Base-by-base conservation (phyloP, 192 early-diverging fungal genomes). In the Geosiphon pyriformis region DNA sequence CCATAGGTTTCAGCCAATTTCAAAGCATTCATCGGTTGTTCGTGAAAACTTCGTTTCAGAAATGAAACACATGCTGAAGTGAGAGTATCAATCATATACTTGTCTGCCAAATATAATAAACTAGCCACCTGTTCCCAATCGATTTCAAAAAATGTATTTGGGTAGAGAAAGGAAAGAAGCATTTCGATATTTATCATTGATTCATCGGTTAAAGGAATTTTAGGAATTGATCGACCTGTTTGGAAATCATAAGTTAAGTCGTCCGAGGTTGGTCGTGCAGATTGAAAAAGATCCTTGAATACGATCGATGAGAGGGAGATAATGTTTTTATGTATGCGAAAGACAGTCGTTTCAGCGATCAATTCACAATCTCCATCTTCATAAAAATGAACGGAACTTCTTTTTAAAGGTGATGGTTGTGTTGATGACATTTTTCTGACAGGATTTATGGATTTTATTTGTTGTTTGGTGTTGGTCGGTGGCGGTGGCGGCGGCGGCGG, bases 111-210 rank as follows among this genome's bases (percentile, higher is more conserved):
- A n/a, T 37, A 22, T 54, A 65, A 65, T 18, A 65, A 53, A 55
- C 26, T 54, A 29, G 50, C 49, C 0, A 65, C 63, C 32, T 65
- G 50, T 2, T 32, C 51, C 63, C 63, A 65, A 54, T 25, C 29
- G 25, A 65, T 65, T 37, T 65, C 63, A 27, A 65, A 65, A 54
- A 35, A 65, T 12, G 51, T 65, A 34, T 65, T 65, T 32, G 63
- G 63, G n/a, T 65, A 65, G 27, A 65, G 33, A 27, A 65, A 65
- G 7, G 63, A 54, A 25, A 65, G 31, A 54, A 65, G 54, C 35
- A 54, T 54, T 65, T 53, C 63, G 34, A 65, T 17, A 65, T 65
- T 37, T 11, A 27, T 20, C 29, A 51, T 31, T 25, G 49, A 23
- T 10, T 65, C 61, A 33, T 50, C 52, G 1, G 34, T n/a, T 27